A percentile compares a stretch with the other conserved stretches of the same genome.
Evolutionary conservation across 2,329 filamentous ascomycete species (phyloP).

Genomic region (Ophiocordyceps australis): DNA sequence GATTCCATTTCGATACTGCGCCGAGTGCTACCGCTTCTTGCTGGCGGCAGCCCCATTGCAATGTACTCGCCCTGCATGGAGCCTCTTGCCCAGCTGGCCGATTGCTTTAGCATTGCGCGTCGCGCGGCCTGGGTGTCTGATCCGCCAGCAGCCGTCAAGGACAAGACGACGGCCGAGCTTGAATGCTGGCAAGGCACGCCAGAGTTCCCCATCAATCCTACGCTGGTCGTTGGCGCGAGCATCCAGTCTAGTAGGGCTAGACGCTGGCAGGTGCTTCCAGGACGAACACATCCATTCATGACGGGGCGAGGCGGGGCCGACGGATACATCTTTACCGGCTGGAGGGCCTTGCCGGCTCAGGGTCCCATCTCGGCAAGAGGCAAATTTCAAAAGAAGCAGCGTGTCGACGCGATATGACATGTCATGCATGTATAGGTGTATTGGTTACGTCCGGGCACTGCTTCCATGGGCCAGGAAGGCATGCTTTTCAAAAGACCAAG

Average conservation of each 20-base stretch:
- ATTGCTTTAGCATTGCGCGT: slow-evolving; percentile 68
- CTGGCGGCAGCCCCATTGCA: slow-evolving; percentile 68
- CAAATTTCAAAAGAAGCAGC: slow-evolving; percentile 48
- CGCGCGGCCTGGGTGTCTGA: slow-evolving; percentile 54
- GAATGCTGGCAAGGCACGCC: slow-evolving; percentile 40
- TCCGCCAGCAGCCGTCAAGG: slow-evolving; percentile 26
- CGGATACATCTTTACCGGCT: slow-evolving; percentile 76
- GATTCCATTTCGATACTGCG: slow-evolving; percentile 60
- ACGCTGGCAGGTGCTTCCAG: slow-evolving; percentile 81
- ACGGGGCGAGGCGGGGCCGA: slow-evolving; percentile 73
- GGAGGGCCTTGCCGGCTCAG: slow-evolving; percentile 61
- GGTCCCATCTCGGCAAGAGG: slow-evolving; percentile 72
- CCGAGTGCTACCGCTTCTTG: slow-evolving; percentile 59
- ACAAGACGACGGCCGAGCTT: slow-evolving; percentile 26
- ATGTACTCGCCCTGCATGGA: slow-evolving; percentile 74
- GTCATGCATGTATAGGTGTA: no score
- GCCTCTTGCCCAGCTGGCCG: slow-evolving; percentile 57
- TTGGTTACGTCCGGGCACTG: no score
- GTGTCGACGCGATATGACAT: no score
- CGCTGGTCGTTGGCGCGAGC: slow-evolving; percentile 58
- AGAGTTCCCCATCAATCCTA: slow-evolving; percentile 79
- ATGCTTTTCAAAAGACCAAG: no score
- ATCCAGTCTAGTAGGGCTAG: slow-evolving; percentile 67
- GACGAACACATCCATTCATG: slow-evolving; percentile 88
- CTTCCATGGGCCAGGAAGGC: no score